Percentiles rank a stretch among this genome's conserved stretches.
phyloP scores from a whole-genome alignment of 192 early-diverging fungal genomes.

The Physocladia obscura region DNA sequence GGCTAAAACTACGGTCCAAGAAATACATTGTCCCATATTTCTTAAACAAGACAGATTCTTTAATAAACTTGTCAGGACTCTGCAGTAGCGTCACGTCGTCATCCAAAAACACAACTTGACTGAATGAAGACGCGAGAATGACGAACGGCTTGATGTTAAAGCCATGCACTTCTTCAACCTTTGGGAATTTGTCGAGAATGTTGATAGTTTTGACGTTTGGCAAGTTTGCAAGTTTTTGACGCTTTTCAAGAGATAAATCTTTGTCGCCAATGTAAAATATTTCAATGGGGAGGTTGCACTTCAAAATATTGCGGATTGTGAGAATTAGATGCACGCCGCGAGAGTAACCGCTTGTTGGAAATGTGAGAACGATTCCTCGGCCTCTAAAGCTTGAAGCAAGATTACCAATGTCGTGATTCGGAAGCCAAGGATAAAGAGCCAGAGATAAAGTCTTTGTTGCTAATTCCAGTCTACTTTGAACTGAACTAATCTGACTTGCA shows the following conservation, averaged over 20 bases:
- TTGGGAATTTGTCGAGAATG: slow-evolving; percentile 31
- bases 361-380: slow-evolving; percentile 25
- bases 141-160: slow-evolving; percentile 74
- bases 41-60: slow-evolving; percentile 42
- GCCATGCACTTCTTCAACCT: slow-evolving; percentile 37
- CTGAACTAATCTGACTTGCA: background rate
- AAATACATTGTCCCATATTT: slow-evolving; percentile 56
- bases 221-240: background rate
- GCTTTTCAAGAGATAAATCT: slow-evolving; percentile 3
- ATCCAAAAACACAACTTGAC: slow-evolving; percentile 65
- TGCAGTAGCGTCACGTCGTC: slow-evolving; percentile 65
- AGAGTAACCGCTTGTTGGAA: slow-evolving; percentile 9
- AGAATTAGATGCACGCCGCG: slow-evolving; percentile 27
- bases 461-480: background rate
- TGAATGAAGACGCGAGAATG: slow-evolving; percentile 58
- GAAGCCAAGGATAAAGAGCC: slow-evolving; percentile 23
- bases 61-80: slow-evolving; percentile 52
- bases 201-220: slow-evolving; percentile 27
- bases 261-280: slow-evolving; percentile 52
- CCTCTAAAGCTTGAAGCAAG: background rate
- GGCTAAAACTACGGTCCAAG: slow-evolving; percentile 58
- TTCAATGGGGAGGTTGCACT: slow-evolving; percentile 56
- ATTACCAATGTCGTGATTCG: background rate
- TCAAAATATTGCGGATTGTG: slow-evolving; percentile 31
- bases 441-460: background rate